Base-by-base conservation (phyloP, 129 eudicot genomes). In the Ambrosia artemisiifolia region DNA sequence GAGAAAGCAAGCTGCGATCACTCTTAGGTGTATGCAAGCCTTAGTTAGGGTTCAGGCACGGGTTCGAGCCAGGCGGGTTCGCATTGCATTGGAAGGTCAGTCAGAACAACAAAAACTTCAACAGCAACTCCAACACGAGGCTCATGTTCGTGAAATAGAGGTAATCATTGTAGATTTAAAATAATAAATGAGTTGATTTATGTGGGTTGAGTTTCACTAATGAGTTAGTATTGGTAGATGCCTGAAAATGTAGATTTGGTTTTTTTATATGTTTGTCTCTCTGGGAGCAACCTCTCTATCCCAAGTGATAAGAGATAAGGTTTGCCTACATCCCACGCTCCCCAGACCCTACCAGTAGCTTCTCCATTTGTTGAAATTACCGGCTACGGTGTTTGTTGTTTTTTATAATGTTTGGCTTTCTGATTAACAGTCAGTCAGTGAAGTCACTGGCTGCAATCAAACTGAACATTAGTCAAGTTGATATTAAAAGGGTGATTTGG, bases 11-110 rank as follows among this genome's bases (percentile, higher is more conserved):
- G 98, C 98, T 61, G 96, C 98, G 8, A 85, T 89, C 56, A 92
- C 98, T 55, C 95, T 92, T 71, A 88, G 96, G 6, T 89, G 98
- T 70, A 93, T 93, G 98, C 98, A 93, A 85, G 98, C 98, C 11
- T 77, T 93, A 49, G 98, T 93, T 19, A 76, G 98, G 80, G 96
- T 93, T 71, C 98, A 93, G 86, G 98, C 98, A 57, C 95, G 98
- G 36, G 98, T 93, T 30, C 88, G 98, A 78, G 98, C 98, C 34
- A 83, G 96, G 71, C 91, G 95, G 55, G 96, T 92, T 65, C 96
- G 96, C 18, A 62, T 87, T 69, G 86, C 95, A 48, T 79, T 92
- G 65, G 96, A 89, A 83, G 79, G 73, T 65, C 84, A 93, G 78
- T 85, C 95, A 34, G 80, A 69, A 5, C 80, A 93, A 72, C 88